Conservation (phyloP, 768 basidiomycete genomes). For the Infundibulicybe gibba region DNA sequence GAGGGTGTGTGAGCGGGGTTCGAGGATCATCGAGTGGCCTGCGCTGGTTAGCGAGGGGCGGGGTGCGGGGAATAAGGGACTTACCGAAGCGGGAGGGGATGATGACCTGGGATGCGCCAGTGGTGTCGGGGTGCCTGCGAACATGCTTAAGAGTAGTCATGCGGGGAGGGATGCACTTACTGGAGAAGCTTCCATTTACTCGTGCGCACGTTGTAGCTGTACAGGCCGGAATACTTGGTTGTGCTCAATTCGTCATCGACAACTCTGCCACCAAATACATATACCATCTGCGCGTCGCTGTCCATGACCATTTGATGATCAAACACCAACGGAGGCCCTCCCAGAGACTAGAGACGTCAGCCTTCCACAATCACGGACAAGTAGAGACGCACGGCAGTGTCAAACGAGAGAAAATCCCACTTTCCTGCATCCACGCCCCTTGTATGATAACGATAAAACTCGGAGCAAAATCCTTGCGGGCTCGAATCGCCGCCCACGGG, state of each 20-base stretch:
- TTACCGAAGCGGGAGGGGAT: slow-evolving; percentile 64
- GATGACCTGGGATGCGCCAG: slow-evolving; percentile 27
- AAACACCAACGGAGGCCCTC: slow-evolving; percentile 70
- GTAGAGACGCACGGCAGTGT: slow-evolving; percentile 53
- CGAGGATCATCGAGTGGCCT: slow-evolving; percentile 85
- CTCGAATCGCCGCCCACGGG: too few relatives aligned
- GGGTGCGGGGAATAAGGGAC: slow-evolving; percentile 7
- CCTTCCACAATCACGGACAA: background rate
- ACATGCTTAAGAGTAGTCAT: background rate
- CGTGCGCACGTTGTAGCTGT: slow-evolving; percentile 62
- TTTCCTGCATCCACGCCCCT: slow-evolving; percentile 55
- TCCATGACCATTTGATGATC: slow-evolving; percentile 86
- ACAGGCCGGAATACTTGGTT: slow-evolving; percentile 66
- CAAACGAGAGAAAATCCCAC: slow-evolving; percentile 69
- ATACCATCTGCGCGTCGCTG: slow-evolving; percentile 63
- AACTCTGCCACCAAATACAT: slow-evolving; percentile 73
- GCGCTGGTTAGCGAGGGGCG: background rate
- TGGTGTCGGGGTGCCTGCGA: slow-evolving; percentile 19
- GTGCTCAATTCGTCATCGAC: slow-evolving; percentile 62
- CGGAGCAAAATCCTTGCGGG: slow-evolving; percentile 42
- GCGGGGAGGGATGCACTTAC: slow-evolving; percentile 33
- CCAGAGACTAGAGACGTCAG: slow-evolving; percentile 39
- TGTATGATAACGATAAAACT: slow-evolving; percentile 77
- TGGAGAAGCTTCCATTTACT: slow-evolving; percentile 68
- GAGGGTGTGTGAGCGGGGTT: slow-evolving; percentile 50